Percentiles rank a stretch among this genome's conserved stretches.
Evolutionary conservation across 2,329 filamentous ascomycete genomes (phyloP).

Genomic region (Exserohilum turcica): DNA sequence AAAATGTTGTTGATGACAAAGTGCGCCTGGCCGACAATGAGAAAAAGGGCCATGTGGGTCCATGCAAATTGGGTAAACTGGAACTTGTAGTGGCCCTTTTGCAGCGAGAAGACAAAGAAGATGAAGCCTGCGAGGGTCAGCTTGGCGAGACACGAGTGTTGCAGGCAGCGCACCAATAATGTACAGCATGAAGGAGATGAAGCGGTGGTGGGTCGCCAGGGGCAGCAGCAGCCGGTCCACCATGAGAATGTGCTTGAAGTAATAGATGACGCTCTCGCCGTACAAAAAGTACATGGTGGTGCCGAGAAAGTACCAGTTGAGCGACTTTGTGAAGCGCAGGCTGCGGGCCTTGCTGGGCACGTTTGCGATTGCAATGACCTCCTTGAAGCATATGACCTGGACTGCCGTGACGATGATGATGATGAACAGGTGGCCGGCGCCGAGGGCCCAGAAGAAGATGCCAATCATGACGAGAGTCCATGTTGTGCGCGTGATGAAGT

Average conservation of each 20-base stretch:
- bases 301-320: constrained; percentile 99
- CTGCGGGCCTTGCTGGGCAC: constrained; percentile 90
- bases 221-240: constrained; percentile 92
- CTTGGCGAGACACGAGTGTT: neutral
- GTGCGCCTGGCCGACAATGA: constrained; percentile 96
- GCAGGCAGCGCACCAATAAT: constrained; percentile 73
- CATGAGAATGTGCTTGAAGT: constrained; percentile 98
- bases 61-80: constrained; percentile 99
- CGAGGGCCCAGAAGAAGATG: constrained; percentile 87
- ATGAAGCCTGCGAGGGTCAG: constrained; percentile 75
- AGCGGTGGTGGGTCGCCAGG: constrained; percentile 94
- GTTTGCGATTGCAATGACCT: constrained; percentile 97
- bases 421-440: constrained; percentile 97
- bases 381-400: constrained; percentile 97
- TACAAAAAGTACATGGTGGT: constrained; percentile 99
- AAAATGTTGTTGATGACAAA: constrained; percentile 99
- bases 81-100: constrained; percentile 96
- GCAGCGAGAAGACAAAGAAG: constrained; percentile 93
- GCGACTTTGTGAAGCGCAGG: constrained; percentile 88
- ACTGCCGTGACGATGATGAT: constrained; percentile 90
- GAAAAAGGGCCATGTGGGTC: constrained; percentile 98
- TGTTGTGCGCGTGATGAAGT: constrained; percentile 94
- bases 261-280: constrained; percentile 98
- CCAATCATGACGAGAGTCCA: constrained; percentile 99
- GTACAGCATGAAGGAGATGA: constrained; percentile 98